Base-by-base conservation (phyloP, 257 asterid species). In the Salvia splendens region DNA sequence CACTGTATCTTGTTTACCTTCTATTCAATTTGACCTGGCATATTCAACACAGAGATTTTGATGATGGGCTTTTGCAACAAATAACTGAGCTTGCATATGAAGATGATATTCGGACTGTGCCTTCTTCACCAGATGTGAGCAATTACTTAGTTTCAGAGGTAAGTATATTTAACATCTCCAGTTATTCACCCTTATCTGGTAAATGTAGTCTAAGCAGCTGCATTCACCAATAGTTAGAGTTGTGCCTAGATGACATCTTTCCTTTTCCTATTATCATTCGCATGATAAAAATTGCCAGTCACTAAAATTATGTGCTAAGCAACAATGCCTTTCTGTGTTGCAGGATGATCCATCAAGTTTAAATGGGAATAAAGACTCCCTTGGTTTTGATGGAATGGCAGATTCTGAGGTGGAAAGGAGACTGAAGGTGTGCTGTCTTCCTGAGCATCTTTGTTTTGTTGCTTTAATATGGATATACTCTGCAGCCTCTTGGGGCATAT, bases 321-420 rank as follows among this genome's bases (percentile, higher is more conserved):
- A 32, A 12, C 3, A 20, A 70, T 4, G 46, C 0, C 73, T 60
- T 60, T 59, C 64, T 63, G 70, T 56, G 53, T 74, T 24, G 2
- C 30, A 94, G 96, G 97, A 87, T 72, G 96, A 94, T 70, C 80
- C 88, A 64, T 73, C 87, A 12, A 74, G 83, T 49, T 80, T 85
- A 61, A 80, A 74, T 58, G 97, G 86, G 61, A 88, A 85, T 87
- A 91, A 83, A 80, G 96, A 91, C 64, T 57, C 82, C 14, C 77
- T 78, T 73, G 88, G 84, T 64, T 81, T 72, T 83, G 96, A 94
- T 80, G 97, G 95, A 73, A 87, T 91, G 88, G 82, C 89, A 7
- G 99, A 79, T 75, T 73, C 75, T 54, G 99, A 87, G 84, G 95
- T 86, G 76, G 95, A 87, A 85, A 85, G 87, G 83, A 91, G 95